phyloP scores from a whole-genome alignment of 345 rosid genomes.

The Dipteronia sinensis region DNA sequence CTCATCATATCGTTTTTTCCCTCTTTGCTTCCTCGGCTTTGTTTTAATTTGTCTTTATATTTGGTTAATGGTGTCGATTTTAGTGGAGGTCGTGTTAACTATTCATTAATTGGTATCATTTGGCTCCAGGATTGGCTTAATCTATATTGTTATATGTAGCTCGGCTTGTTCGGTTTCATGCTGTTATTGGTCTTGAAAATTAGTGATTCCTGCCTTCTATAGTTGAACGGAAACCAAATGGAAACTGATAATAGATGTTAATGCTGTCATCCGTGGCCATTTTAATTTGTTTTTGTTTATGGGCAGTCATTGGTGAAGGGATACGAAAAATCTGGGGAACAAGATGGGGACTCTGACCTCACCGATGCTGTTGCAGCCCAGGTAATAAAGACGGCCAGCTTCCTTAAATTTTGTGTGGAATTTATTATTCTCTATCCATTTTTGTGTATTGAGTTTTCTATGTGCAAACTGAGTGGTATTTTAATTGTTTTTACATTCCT shows the following conservation, averaged over 20 bases:
- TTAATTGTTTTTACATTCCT: constrained; percentile 1
- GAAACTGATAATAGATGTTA: neutral
- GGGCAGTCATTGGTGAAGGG: constrained; percentile 61
- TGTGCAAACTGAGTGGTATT: neutral
- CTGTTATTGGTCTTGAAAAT: neutral
- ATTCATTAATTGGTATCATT: neutral
- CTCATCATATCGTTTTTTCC: neutral
- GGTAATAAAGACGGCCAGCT: constrained; percentile 42
- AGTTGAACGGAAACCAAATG: neutral
- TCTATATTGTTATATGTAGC: neutral
- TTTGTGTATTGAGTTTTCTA: neutral
- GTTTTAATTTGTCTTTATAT: neutral
- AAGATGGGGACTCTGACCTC: constrained; percentile 58
- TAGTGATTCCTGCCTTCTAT: neutral
- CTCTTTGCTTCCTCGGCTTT: neutral
- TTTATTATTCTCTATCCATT: neutral
- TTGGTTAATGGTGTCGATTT: neutral
- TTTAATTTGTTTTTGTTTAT: neutral
- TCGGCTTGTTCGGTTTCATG: neutral
- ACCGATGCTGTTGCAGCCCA: constrained; percentile 67
- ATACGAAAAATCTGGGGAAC: constrained; percentile 58
- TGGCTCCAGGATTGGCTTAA: neutral
- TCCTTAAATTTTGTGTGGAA: neutral
- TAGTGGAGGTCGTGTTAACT: neutral
- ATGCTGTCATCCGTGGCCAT: neutral